phyloP scores from a whole-genome alignment of 2,329 filamentous ascomycete genomes.

The Epichloe coenophiala region DNA sequence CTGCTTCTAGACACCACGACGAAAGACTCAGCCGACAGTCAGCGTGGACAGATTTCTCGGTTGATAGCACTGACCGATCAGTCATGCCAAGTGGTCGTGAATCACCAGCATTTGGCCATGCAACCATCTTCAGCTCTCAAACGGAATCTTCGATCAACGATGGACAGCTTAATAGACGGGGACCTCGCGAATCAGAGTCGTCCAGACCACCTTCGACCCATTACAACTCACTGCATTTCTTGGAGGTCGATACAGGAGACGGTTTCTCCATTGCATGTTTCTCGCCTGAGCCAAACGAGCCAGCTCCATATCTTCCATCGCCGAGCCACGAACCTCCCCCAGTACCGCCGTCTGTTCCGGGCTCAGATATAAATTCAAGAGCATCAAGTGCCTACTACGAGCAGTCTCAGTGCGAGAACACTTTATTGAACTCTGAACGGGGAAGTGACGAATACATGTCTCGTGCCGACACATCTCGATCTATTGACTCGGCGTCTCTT shows the following conservation, averaged over 20 bases:
- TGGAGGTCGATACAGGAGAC: constrained; percentile 36
- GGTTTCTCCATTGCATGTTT: constrained; percentile 37
- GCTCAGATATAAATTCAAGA: constrained; percentile 25
- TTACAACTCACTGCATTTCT: constrained; percentile 27
- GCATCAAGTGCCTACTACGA: constrained; percentile 27
- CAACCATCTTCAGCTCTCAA: constrained; percentile 18
- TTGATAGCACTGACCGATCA: constrained; percentile 36
- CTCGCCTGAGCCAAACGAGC: constrained; percentile 19
- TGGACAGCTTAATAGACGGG: neutral
- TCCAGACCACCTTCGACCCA: constrained; percentile 14
- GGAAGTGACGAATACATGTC: constrained; percentile 32
- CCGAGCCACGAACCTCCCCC: constrained; percentile 41
- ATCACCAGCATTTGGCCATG: constrained; percentile 17
- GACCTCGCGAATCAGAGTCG: constrained; percentile 12
- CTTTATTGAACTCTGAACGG: constrained; percentile 28
- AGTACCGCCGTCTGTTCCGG: constrained; percentile 26
- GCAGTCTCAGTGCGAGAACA: constrained; percentile 24
- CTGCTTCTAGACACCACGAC: constrained; percentile 27
- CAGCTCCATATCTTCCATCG: constrained; percentile 20
- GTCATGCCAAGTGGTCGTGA: constrained; percentile 15
- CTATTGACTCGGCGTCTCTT: constrained; percentile 32
- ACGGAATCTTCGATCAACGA: constrained; percentile 3
- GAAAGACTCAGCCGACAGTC: constrained; percentile 41
- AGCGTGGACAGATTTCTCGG: constrained; percentile 47
- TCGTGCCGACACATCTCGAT: constrained; percentile 30